Percentiles rank a stretch among this genome's conserved stretches.
Evolutionary conservation across 495 filamentous ascomycete species (phyloP).

Genomic region (Extremus antarcticus): DNA sequence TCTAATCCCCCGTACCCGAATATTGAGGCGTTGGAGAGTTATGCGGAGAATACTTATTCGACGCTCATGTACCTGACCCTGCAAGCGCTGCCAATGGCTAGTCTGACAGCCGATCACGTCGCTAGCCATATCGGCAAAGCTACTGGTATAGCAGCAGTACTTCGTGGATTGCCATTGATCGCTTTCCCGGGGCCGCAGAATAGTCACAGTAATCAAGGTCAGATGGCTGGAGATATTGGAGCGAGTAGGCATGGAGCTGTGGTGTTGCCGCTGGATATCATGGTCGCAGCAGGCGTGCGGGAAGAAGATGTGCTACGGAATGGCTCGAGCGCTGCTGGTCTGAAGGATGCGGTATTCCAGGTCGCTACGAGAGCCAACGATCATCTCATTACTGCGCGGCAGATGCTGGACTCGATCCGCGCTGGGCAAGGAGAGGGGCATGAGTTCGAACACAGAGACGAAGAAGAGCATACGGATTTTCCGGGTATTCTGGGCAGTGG

Average conservation of each 20-base stretch:
- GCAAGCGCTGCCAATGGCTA: conserved; percentile 60
- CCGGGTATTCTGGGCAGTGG: neutral
- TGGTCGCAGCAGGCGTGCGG: conserved; percentile 64
- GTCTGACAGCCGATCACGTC: conserved; percentile 80
- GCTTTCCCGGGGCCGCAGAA: conserved; percentile 62
- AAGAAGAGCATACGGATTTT: conserved; percentile 59
- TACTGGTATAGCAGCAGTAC: conserved; percentile 69
- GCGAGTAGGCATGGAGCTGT: conserved; percentile 51
- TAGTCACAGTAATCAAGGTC: conserved; percentile 39
- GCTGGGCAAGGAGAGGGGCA: conserved; percentile 65
- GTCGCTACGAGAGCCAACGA: conserved; percentile 91
- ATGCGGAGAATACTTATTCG: conserved; percentile 88
- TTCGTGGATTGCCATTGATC: conserved; percentile 73
- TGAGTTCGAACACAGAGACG: conserved; percentile 73
- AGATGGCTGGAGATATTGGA: conserved; percentile 27
- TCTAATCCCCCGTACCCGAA: conserved; percentile 70
- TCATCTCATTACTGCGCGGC: conserved; percentile 84
- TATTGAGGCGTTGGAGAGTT: conserved; percentile 65
- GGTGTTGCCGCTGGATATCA: conserved; percentile 76
- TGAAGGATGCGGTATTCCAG: conserved; percentile 80
- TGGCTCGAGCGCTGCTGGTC: conserved; percentile 63
- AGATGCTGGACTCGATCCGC: conserved; percentile 73
- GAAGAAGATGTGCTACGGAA: conserved; percentile 81
- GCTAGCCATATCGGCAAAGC: conserved; percentile 93
- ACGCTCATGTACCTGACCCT: conserved; percentile 86